Percentiles rank a stretch among this genome's conserved stretches.
Evolutionary conservation across 2,329 filamentous ascomycete genomes (phyloP).

Genomic region (Bipolaris sorokiniana): DNA sequence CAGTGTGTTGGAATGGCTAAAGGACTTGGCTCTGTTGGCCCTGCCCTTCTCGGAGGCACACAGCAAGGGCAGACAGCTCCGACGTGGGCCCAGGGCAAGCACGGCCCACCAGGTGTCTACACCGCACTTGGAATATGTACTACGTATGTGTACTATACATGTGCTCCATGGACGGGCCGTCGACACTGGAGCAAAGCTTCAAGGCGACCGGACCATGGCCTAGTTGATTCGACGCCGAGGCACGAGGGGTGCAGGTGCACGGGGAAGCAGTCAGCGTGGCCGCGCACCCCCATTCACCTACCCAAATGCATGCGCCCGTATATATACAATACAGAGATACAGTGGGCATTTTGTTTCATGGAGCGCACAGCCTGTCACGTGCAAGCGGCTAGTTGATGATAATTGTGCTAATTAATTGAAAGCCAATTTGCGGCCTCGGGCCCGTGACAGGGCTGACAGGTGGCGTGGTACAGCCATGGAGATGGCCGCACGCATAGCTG

Average conservation of each 20-base stretch:
- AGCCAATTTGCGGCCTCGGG: background rate
- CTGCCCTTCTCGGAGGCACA: background rate
- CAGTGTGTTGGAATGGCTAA: no score
- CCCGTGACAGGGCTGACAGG: background rate
- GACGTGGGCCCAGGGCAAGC: background rate
- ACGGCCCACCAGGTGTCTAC: background rate
- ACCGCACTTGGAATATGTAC: no score
- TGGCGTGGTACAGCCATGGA: slow-evolving; percentile 9
- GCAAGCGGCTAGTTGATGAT: background rate
- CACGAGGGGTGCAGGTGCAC: background rate
- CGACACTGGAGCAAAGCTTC: background rate
- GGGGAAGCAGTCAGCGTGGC: no score
- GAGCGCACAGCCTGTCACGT: background rate
- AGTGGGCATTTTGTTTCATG: no score
- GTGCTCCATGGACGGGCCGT: background rate
- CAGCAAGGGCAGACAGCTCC: background rate
- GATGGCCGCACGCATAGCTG: background rate
- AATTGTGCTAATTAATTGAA: background rate
- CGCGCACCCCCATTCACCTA: no score
- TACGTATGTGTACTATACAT: background rate
- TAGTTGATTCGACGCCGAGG: background rate
- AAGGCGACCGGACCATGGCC: background rate
- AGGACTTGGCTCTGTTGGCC: background rate
- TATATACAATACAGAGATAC: no score
- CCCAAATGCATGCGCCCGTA: no score